These are phyloP conservation scores for Calonectria henricotiae DNA, from an alignment of 2,329 filamentous ascomycete genomes.

Conservation along the genomic window DNA sequence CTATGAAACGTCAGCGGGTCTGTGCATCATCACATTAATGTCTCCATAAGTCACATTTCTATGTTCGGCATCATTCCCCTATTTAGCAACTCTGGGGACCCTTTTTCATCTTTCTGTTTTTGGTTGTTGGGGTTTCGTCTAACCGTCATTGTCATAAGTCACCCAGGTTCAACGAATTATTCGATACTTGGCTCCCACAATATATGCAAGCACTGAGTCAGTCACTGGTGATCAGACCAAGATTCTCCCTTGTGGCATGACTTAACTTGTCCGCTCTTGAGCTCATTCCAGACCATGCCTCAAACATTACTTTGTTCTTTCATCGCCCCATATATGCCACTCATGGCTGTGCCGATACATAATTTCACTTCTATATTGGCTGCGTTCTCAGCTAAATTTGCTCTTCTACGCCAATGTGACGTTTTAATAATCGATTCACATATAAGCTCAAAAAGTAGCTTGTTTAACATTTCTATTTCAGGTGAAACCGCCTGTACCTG, in stretches of 20 bases:
- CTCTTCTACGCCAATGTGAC: no score
- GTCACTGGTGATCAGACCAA: neutral
- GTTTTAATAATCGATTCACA: no score
- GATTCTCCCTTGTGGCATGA: neutral
- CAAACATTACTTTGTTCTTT: no score
- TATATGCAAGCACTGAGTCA: neutral
- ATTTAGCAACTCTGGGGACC: neutral
- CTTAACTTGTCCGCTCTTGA: neutral
- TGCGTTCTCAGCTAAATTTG: no score
- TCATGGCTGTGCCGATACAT: no score
- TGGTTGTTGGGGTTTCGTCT: neutral
- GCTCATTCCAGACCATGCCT: no score
- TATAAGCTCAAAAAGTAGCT: no score
- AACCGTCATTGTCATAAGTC: neutral
- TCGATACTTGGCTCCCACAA: neutral
- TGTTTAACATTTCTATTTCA: no score
- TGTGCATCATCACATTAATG: neutral
- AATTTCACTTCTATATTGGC: no score
- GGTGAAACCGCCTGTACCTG: no score
- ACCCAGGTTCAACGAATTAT: neutral
- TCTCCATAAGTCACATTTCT: constrained; percentile 5
- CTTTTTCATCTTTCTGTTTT: no score
- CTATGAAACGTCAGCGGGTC: constrained; percentile 9
- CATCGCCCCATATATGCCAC: no score
- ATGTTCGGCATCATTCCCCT: neutral